Evolutionary conservation across 2,329 filamentous ascomycete species (phyloP).

Genomic region (Teratosphaeriaceae sp.): DNA sequence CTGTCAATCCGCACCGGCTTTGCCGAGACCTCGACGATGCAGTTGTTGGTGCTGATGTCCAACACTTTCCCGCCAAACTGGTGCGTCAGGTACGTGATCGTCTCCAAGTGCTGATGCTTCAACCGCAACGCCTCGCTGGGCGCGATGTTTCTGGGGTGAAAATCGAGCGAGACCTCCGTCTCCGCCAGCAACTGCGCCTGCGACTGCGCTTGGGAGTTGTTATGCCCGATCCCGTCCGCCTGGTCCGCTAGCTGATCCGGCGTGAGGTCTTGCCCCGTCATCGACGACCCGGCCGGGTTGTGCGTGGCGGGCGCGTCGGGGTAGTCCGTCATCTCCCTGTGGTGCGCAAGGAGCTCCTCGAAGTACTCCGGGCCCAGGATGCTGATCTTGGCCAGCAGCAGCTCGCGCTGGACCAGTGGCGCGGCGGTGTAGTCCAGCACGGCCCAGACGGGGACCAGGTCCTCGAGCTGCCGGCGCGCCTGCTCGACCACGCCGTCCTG

Average conservation of each 20-base stretch:
- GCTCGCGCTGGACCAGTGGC: slow-evolving; percentile 89
- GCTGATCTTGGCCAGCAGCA: slow-evolving; percentile 92
- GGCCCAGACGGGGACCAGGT: slow-evolving; percentile 96
- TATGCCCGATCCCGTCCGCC: slow-evolving; percentile 2
- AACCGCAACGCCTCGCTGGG: slow-evolving; percentile 84
- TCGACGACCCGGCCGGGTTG: neutral
- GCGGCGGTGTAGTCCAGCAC: slow-evolving; percentile 93
- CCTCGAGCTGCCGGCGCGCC: slow-evolving; percentile 88
- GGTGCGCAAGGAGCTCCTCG: slow-evolving; percentile 90
- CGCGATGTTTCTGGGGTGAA: slow-evolving; percentile 82
- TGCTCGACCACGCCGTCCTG: slow-evolving; percentile 98
- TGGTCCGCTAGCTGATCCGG: slow-evolving; percentile 20
- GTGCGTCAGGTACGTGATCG: slow-evolving; percentile 92
- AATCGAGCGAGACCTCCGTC: slow-evolving; percentile 52
- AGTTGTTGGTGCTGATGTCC: slow-evolving; percentile 97
- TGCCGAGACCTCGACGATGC: slow-evolving; percentile 93
- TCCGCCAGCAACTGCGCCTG: slow-evolving; percentile 28
- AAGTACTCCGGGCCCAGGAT: slow-evolving; percentile 97
- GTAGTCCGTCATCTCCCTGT: slow-evolving; percentile 72
- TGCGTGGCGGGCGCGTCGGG: no score
- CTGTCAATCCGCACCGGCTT: slow-evolving; percentile 93
- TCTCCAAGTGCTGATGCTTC: slow-evolving; percentile 95
- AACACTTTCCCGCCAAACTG: slow-evolving; percentile 97
- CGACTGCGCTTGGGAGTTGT: slow-evolving; percentile 10
- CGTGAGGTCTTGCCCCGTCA: slow-evolving; percentile 15